Percentiles rank a stretch among this genome's conserved stretches.
phyloP scores from a whole-genome alignment of 495 filamentous ascomycete genomes.

The Rhypophila decipiens region DNA sequence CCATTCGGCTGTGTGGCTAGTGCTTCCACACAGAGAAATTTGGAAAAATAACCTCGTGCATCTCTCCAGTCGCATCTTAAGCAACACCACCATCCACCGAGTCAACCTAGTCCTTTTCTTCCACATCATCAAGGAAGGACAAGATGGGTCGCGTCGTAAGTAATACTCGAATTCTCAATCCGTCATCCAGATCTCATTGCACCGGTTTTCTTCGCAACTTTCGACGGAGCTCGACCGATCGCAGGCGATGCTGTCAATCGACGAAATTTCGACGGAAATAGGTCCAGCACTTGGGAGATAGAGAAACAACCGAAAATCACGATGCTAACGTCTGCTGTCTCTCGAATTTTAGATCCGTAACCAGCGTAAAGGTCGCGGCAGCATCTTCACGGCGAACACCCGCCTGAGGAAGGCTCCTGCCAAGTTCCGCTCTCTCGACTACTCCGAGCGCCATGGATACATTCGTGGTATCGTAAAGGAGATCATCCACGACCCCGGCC shows the following conservation, averaged over 20 bases:
- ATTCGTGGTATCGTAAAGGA: constrained; percentile 95
- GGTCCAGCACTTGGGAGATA: background rate
- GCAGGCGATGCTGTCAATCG: constrained; percentile 3
- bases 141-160: constrained; percentile 51
- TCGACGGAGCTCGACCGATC: constrained; percentile 4
- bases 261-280: background rate
- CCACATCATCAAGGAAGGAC: constrained; percentile 29
- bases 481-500: constrained; percentile 97
- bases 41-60: constrained; percentile 29
- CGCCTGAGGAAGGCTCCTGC: constrained; percentile 78
- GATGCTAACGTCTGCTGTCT: constrained; percentile 24
- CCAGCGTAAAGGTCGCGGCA: constrained; percentile 96
- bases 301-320: no score
- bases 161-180: constrained; percentile 14
- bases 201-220: constrained; percentile 8
- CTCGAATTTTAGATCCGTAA: constrained; percentile 67
- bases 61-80: constrained; percentile 22
- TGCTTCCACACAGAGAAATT: constrained; percentile 34
- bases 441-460: constrained; percentile 93
- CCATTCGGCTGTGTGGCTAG: constrained; percentile 19
- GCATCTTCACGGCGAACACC: constrained; percentile 87
- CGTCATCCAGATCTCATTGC: constrained; percentile 6
- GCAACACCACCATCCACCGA: constrained; percentile 23
- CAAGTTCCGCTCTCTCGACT: constrained; percentile 93
- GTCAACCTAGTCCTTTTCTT: constrained; percentile 26